Evolutionary conservation across 2,329 filamentous ascomycete genomes (phyloP), one percentile per base, ranked within the genome.

Genomic region (Arachnopeziza araneosa): DNA sequence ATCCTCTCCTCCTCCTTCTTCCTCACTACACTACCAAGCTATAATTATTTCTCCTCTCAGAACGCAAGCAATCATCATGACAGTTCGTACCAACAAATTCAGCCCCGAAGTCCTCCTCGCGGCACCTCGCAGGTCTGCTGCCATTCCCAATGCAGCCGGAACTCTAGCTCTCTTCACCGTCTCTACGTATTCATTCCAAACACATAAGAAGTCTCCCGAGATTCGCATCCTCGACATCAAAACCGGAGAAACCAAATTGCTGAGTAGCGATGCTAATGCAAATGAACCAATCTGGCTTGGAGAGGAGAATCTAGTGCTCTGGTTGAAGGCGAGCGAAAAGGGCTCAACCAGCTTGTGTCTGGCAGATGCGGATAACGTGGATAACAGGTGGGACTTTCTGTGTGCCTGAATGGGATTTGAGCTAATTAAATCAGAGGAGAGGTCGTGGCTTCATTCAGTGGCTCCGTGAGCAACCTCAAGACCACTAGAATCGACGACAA

Each of bases 111-210:
- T 90, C 66, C 80, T 95, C 60, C 82, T 95, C 69, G 87, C 87
- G 65, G 88, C 89, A 19, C 89, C 90, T 32, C 85, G 90, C 59
- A 84, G 90, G 54, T 89, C 87, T 12, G 73, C 84, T 19, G 89
- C 85, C 54, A 73, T 84, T 0, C 89, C 90, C n/a, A 93, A 91
- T 72, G 73, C 79, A 48, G 78, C 82, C 56, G 88, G 87, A 51
- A 84, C 82, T 57, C 78, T 83, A 60, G 79, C 87, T 53, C 74
- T 92, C 26, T 91, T 87, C 70, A 85, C 84, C 50, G 83, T 86
- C 19, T 90, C 88, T 0, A 85, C 87, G 1, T 96, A 96, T 74
- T 93, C 86, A 5, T 96, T 96, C 73, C 80, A 88, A 49, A 80
- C 83, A 0, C 91, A 96, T 71, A 79, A 80, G 53, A 88, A 87